These are phyloP conservation scores for Suillus brevipes DNA, from an alignment of 768 basidiomycete genomes.

Conservation along the genomic window DNA sequence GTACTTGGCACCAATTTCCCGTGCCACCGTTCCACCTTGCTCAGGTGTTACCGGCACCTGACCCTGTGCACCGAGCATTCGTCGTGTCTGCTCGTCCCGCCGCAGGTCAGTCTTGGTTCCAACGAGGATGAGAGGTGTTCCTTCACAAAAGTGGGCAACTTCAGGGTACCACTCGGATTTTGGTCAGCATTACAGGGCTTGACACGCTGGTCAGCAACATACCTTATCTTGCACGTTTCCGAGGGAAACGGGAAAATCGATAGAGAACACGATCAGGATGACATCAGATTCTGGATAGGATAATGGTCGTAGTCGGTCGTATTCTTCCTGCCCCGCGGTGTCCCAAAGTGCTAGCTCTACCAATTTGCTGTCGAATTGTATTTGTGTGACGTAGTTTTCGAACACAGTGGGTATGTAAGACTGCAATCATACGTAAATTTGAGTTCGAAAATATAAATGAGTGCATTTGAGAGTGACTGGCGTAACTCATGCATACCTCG, in stretches of 20 bases:
- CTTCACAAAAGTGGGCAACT: slow-evolving; percentile 89
- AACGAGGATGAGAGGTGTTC: slow-evolving; percentile 86
- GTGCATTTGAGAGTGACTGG: slow-evolving; percentile 6
- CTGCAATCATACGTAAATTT: slow-evolving; percentile 38
- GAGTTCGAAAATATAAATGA: slow-evolving; percentile 3
- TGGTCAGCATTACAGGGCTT: slow-evolving; percentile 8
- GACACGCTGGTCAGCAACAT: slow-evolving; percentile 19
- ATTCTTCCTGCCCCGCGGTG: slow-evolving; percentile 97
- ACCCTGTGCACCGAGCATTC: slow-evolving; percentile 90
- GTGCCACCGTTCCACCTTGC: slow-evolving; percentile 83
- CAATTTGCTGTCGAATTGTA: slow-evolving; percentile 82
- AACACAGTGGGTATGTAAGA: slow-evolving; percentile 93
- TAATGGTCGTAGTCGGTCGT: slow-evolving; percentile 83
- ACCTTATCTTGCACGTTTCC: slow-evolving; percentile 92
- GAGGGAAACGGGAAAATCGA: slow-evolving; percentile 90
- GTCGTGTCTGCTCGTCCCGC: slow-evolving; percentile 78
- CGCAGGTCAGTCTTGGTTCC: slow-evolving; percentile 94
- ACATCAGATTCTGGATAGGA: slow-evolving; percentile 89
- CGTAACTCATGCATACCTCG: slow-evolving; percentile 58
- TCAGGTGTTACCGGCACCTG: slow-evolving; percentile 76
- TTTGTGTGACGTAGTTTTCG: slow-evolving; percentile 90
- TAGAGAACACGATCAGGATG: slow-evolving; percentile 91
- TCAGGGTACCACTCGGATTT: slow-evolving; percentile 82
- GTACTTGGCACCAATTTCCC: slow-evolving; percentile 92
- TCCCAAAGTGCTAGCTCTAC: slow-evolving; percentile 99